phyloP scores from a whole-genome alignment of 164 flowering plant genomes.

The Chimonanthus salicifolius region DNA sequence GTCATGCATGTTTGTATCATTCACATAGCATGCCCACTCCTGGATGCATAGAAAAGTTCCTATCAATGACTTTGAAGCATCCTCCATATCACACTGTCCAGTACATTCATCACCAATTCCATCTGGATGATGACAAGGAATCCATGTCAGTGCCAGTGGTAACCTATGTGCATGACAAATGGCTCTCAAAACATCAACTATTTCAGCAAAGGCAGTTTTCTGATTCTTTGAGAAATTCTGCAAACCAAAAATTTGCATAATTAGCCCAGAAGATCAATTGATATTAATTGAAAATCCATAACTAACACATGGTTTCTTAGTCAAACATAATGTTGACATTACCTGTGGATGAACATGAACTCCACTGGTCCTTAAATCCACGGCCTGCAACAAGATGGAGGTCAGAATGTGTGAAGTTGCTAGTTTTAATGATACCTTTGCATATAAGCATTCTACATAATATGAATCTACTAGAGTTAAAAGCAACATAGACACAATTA shows the following conservation, averaged over 20 bases:
- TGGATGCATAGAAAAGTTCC: slow-evolving; percentile 5
- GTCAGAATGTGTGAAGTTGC: no score
- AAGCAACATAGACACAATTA: no score
- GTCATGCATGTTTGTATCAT: slow-evolving; percentile 34
- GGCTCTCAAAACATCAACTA: slow-evolving; percentile 47
- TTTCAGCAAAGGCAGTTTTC: slow-evolving; percentile 32
- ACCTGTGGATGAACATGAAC: no score
- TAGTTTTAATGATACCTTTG: no score
- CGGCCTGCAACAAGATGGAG: slow-evolving; percentile 51
- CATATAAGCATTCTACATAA: no score
- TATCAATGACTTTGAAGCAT: slow-evolving; percentile 41
- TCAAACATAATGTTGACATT: no score
- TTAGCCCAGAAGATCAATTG: no score
- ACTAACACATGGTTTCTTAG: no score
- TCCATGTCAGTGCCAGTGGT: slow-evolving; percentile 92
- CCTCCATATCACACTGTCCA: slow-evolving; percentile 44
- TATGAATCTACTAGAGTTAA: no score
- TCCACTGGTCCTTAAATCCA: slow-evolving; percentile 41
- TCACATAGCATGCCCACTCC: slow-evolving; percentile 65
- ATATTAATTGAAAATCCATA: no score
- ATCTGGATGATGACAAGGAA: slow-evolving; percentile 58
- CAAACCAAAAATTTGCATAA: no score
- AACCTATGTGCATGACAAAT: slow-evolving; percentile 63
- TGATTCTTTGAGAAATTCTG: no score
- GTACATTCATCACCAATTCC: slow-evolving; percentile 62